These are phyloP conservation scores for Dioszegia crocea DNA, from an alignment of 768 basidiomycete species.

Conservation along the genomic window DNA sequence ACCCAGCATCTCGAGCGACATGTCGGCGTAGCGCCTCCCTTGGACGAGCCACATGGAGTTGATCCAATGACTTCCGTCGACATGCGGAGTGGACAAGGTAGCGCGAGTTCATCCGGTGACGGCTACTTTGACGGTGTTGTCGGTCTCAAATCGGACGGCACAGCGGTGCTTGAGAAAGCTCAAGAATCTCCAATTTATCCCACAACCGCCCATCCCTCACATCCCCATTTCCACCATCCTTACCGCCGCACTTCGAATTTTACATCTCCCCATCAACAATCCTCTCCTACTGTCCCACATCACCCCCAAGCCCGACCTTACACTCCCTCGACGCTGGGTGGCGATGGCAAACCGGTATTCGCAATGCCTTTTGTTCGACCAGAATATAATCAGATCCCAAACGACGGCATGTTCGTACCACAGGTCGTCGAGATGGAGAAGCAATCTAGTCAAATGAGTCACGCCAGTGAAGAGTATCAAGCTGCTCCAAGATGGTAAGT, in stretches of 20 bases:
- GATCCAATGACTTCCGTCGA: constrained; percentile 3
- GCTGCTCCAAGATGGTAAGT: constrained; percentile 37
- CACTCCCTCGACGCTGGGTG: constrained; percentile 16
- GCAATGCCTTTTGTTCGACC: constrained; percentile 31
- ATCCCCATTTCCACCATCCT: constrained; percentile 19
- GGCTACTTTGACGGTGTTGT: constrained; percentile 43
- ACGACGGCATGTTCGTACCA: constrained; percentile 22
- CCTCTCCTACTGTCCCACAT: background rate
- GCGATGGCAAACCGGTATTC: constrained; percentile 33
- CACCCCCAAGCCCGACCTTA: background rate
- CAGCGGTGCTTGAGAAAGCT: constrained; percentile 23
- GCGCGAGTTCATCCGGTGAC: constrained; percentile 13
- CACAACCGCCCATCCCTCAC: constrained; percentile 17
- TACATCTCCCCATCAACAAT: background rate
- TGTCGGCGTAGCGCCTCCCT: background rate
- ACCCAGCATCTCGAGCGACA: constrained; percentile 3
- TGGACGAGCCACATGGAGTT: constrained; percentile 29
- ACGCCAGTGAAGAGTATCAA: constrained; percentile 13
- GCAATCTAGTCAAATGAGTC: constrained; percentile 19
- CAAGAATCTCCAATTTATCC: background rate
- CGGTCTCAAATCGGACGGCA: constrained; percentile 33
- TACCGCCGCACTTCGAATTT: constrained; percentile 18
- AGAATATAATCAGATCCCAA: constrained; percentile 3
- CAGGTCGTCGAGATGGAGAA: constrained; percentile 28
- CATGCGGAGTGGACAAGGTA: background rate